These are phyloP conservation scores for Nematocida ironsii DNA, from an alignment of 371 early-diverging fungal genomes.

Conservation along the genomic window DNA sequence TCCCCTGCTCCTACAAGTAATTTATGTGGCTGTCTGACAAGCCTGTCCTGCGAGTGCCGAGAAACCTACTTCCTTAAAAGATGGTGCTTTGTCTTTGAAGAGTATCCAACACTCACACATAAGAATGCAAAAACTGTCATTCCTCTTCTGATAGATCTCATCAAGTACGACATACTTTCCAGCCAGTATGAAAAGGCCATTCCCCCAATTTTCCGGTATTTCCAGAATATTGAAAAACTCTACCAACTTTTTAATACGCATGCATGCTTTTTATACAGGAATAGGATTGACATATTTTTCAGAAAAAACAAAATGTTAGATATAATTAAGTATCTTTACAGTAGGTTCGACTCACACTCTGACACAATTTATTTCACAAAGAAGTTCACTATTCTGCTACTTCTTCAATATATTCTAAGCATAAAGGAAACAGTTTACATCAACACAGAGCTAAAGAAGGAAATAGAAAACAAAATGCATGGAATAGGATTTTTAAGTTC, in stretches of 20 bases:
- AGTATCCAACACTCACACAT: constrained; percentile 17
- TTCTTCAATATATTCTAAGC: constrained; percentile 45
- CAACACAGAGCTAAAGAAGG: background rate
- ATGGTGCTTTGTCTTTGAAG: constrained; percentile 50
- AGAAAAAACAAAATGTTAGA: background rate
- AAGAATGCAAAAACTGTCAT: constrained; percentile 26
- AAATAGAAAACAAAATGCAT: constrained; percentile 30
- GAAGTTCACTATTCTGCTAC: constrained; percentile 20
- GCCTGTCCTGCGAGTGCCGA: background rate
- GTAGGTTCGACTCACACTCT: background rate
- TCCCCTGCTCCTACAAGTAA: background rate
- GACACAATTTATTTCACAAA: constrained; percentile 46
- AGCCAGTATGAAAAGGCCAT: background rate
- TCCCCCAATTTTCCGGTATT: background rate
- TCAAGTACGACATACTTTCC: constrained; percentile 26
- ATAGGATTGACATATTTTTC: constrained; percentile 6
- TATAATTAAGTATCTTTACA: background rate
- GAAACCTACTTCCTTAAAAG: constrained; percentile 18
- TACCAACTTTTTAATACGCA: constrained; percentile 6
- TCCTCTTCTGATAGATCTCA: constrained; percentile 38
- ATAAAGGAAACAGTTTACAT: constrained; percentile 21
- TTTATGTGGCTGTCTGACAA: background rate
- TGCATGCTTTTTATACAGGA: constrained; percentile 12
- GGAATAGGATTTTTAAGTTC: constrained; percentile 39
- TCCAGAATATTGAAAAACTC: constrained; percentile 2